phyloP scores from a whole-genome alignment of 2,329 filamentous ascomycete genomes.

The Aspergillus luchuensis region DNA sequence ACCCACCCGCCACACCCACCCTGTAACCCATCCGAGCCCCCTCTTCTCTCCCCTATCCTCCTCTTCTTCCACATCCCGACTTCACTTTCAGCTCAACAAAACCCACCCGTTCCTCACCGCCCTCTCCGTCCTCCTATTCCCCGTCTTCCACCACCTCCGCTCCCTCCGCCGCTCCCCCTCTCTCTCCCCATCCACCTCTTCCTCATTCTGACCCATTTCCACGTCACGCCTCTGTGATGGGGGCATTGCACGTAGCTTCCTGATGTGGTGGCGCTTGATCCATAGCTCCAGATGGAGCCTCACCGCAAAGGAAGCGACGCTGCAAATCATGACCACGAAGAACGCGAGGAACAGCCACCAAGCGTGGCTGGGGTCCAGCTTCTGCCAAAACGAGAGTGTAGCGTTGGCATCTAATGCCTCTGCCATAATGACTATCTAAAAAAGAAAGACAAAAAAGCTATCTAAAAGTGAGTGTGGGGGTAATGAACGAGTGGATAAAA shows the following conservation, averaged over 20 bases:
- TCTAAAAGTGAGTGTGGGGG: not conserved
- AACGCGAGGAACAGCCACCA: not conserved
- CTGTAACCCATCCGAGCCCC: no score
- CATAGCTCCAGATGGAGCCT: not conserved
- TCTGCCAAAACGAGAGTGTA: not conserved
- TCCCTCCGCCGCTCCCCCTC: not conserved
- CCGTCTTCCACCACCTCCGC: not conserved
- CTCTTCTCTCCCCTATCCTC: no score
- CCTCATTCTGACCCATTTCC: not conserved
- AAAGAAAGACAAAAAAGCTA: not conserved
- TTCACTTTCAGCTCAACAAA: no score
- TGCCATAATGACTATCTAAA: not conserved
- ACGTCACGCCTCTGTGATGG: not conserved
- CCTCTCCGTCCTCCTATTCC: no score
- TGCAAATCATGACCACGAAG: not conserved
- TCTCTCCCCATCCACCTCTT: not conserved
- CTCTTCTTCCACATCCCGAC: no score
- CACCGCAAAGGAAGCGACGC: not conserved
- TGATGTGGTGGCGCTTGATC: not conserved
- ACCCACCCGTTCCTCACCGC: no score
- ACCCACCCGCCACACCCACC: no score
- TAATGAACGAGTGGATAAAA: not conserved
- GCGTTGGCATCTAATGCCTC: not conserved
- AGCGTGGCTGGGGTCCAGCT: not conserved
- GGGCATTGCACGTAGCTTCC: not conserved